Evolutionary conservation across 2,329 filamentous ascomycete species (phyloP), one percentile per base, ranked within the genome.

Genomic region (Rhexocercosporidium sp.): DNA sequence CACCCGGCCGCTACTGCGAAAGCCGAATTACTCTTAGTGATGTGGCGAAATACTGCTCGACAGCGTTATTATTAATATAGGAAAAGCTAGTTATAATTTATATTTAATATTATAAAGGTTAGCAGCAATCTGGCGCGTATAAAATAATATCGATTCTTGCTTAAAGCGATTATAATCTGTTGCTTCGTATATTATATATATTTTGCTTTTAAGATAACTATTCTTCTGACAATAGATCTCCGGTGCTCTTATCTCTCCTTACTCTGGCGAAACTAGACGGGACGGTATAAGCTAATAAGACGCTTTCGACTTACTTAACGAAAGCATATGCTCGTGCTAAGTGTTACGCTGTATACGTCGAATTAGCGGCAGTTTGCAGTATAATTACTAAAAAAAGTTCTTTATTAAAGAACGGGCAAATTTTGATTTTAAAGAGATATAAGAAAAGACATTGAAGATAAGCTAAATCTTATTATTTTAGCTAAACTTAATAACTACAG

Each of bases 301-400:
- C 51, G 3, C 47, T 69, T 29, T 64, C 44, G 25, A n/a, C 12
- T 11, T 70, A 37, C 37, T 47, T 70, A 31, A 39, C 3, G 0
- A 66, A 68, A 22, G 62, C 46, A 12, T 68, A 31, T 46, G 20
- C 62, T 56, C 31, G 41, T 34, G 49, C 44, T 0, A 44, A 69
- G 53, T 70, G 9, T 64, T 27, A 18, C n/a, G 18, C 9, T 37
- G 12, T 18, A 70, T 44, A 69, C 44, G 2, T 62, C 41, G 2
- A 63, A 65, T 25, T 70, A 27, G 47, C 27, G n/a, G 14, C 20
- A 70, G 12, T 37, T 69, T 16, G 11, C 34, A 37, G 66, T n/a
- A 18, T 62, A 8, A 70, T 70, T 20, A 59, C 14, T 18, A 70
- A 68, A 41, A 70, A 53, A 70, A 70, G 59, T 70, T 69, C 37